These are phyloP conservation scores for Auxenochlorella pyrenoidosa DNA, from an alignment of 139 green algal genomes.

Conservation along the genomic window DNA sequence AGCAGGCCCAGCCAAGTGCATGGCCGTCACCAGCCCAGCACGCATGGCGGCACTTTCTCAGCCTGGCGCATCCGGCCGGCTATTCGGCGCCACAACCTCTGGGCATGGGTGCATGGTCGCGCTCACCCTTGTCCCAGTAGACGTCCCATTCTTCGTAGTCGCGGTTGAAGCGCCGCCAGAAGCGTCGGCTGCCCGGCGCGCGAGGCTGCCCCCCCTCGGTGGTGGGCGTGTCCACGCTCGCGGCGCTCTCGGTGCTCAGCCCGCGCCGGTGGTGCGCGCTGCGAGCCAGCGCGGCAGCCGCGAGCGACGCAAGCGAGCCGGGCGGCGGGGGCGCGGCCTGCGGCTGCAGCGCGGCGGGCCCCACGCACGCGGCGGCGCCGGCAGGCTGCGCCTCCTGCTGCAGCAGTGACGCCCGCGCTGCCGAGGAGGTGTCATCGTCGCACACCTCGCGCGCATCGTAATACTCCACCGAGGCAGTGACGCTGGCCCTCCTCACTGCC, in stretches of 20 bases:
- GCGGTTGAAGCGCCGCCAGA: constrained; percentile 40
- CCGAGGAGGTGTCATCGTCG: neutral
- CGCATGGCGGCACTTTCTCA: no score
- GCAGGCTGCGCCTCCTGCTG: neutral
- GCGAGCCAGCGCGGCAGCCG: constrained; percentile 4
- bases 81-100: no score
- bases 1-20: neutral
- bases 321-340: neutral
- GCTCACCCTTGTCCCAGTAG: constrained; percentile 32
- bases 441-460: neutral
- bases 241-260: constrained; percentile 8
- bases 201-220: neutral
- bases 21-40: no score
- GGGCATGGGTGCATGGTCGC: no score
- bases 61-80: no score
- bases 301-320: neutral
- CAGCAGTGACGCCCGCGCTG: neutral
- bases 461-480: neutral
- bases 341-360: neutral
- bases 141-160: constrained; percentile 34
- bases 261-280: neutral
- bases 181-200: constrained; percentile 8
- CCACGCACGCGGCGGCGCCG: neutral
- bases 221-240: constrained; percentile 25
- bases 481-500: neutral